These are phyloP conservation scores for Batrachochytrium dendrobatidis DNA, from an alignment of 371 early-diverging fungal genomes.

Conservation along the genomic window DNA sequence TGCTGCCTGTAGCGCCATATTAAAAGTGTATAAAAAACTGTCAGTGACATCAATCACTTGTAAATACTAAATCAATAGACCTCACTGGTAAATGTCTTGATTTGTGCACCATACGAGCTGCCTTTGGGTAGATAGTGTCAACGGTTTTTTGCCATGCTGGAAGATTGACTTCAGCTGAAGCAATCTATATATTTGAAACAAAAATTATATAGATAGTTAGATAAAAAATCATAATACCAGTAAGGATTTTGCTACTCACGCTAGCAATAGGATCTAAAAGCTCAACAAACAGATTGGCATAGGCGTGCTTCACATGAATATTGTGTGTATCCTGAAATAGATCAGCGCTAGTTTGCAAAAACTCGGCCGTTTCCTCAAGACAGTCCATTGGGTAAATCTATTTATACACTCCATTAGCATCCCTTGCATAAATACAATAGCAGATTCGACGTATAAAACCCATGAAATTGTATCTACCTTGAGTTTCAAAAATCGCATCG, in stretches of 20 bases:
- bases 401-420: background rate
- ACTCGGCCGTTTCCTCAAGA: slow-evolving; percentile 89
- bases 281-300: slow-evolving; percentile 81
- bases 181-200: slow-evolving; percentile 46
- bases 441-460: background rate
- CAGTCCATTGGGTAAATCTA: slow-evolving; percentile 86
- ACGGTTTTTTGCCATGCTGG: slow-evolving; percentile 88
- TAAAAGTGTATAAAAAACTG: slow-evolving; percentile 6
- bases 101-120: slow-evolving; percentile 80
- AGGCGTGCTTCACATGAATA: slow-evolving; percentile 81
- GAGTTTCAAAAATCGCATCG: slow-evolving; percentile 83
- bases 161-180: slow-evolving; percentile 89
- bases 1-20: slow-evolving; percentile 48
- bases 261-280: slow-evolving; percentile 84
- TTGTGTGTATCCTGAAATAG: slow-evolving; percentile 80
- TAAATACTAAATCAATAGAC: no score
- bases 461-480: slow-evolving; percentile 53
- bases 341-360: slow-evolving; percentile 67
- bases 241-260: slow-evolving; percentile 36
- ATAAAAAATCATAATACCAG: background rate
- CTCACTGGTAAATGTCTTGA: slow-evolving; percentile 62
- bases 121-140: slow-evolving; percentile 84
- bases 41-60: no score
- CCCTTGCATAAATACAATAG: background rate
- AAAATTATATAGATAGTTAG: slow-evolving; percentile 1